phyloP scores from a whole-genome alignment of 2,329 filamentous ascomycete genomes.

The Claviceps capensis region DNA sequence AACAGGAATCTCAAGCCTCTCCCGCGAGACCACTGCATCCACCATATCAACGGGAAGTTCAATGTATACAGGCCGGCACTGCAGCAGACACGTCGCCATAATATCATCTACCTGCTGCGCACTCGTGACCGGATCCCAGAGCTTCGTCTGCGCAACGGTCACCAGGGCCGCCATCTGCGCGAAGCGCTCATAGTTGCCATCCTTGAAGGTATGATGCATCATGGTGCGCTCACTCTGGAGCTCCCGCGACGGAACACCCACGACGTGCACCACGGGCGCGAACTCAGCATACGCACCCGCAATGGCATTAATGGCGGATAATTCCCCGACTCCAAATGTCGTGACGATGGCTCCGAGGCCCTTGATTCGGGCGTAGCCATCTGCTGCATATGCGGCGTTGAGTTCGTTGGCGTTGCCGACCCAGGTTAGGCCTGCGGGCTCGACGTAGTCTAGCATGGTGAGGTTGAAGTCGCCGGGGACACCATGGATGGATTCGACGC shows the following conservation, averaged over 20 bases:
- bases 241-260: conserved; percentile 34
- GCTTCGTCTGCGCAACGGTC: conserved; percentile 30
- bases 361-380: conserved; percentile 43
- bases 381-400: conserved; percentile 42
- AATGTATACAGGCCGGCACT: conserved; percentile 42
- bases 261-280: conserved; percentile 42
- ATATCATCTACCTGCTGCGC: conserved; percentile 28
- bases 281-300: conserved; percentile 44
- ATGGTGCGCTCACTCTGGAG: conserved; percentile 28
- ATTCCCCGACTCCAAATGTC: conserved; percentile 45
- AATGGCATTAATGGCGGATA: conserved; percentile 44
- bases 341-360: conserved; percentile 37
- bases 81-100: conserved; percentile 27
- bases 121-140: conserved; percentile 30
- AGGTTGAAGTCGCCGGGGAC: conserved; percentile 31
- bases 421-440: conserved; percentile 24
- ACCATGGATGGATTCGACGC: conserved; percentile 41
- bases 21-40: conserved; percentile 17
- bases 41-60: conserved; percentile 42
- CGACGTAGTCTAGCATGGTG: conserved; percentile 22
- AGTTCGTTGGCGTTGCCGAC: conserved; percentile 45
- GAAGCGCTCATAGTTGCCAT: conserved; percentile 38
- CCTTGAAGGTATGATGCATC: conserved; percentile 42
- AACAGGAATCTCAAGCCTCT: conserved; percentile 12
- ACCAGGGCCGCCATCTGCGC: conserved; percentile 33